Evolutionary conservation across 2,329 filamentous ascomycete species (phyloP).

Genomic region (Harringtonia aguacate): DNA sequence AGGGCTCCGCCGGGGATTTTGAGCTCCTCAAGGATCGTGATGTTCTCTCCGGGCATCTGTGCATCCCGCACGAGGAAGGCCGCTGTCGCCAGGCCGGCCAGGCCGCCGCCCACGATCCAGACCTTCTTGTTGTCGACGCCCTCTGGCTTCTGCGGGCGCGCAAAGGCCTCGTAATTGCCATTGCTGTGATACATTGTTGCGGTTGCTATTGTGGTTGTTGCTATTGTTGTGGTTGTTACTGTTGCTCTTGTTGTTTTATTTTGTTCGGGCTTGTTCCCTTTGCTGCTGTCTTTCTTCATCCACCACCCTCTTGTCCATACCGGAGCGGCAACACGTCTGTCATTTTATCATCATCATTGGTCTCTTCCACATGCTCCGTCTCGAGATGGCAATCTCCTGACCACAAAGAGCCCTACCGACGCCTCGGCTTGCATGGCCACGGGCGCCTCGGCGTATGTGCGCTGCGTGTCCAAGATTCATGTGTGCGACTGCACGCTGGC

Average conservation of each 20-base stretch:
- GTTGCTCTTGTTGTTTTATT: neutral
- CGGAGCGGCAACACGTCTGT: no score
- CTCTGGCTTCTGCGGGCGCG: conserved; percentile 12
- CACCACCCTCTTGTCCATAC: no score
- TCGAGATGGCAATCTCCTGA: no score
- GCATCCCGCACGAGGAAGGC: conserved; percentile 23
- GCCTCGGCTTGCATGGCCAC: no score
- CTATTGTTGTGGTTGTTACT: neutral
- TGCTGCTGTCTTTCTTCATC: neutral
- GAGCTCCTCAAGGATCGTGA: conserved; percentile 23
- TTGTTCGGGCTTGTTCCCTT: neutral
- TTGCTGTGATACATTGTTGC: conserved; percentile 18
- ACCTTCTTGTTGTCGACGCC: conserved; percentile 14
- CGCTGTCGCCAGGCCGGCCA: conserved; percentile 23
- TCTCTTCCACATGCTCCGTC: no score
- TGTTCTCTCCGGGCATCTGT: conserved; percentile 19
- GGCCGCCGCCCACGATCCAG: conserved; percentile 24
- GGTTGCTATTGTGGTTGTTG: neutral
- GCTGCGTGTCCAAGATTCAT: no score
- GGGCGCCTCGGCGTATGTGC: no score
- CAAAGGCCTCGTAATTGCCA: conserved; percentile 14
- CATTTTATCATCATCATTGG: no score
- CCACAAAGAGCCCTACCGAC: no score
- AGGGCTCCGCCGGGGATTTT: conserved; percentile 19
- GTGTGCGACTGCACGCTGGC: no score